These are phyloP conservation scores for Penicillium italicum DNA, from an alignment of 2,329 filamentous ascomycete species.

Conservation along the genomic window DNA sequence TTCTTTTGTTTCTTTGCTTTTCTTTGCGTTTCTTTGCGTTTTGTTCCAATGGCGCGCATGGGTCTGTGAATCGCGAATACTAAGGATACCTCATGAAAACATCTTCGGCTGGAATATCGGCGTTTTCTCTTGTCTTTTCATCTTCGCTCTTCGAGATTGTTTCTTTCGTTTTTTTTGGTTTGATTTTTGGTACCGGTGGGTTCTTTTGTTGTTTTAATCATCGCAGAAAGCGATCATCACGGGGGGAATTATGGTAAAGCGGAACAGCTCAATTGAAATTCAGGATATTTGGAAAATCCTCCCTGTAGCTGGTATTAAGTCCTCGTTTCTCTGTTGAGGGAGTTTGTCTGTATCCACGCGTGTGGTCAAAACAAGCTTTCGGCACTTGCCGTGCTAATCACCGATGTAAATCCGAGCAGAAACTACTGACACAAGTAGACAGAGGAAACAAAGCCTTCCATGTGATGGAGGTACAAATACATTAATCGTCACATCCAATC, in stretches of 20 bases:
- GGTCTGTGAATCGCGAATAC: constrained; percentile 9
- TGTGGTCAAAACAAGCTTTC: constrained; percentile 1
- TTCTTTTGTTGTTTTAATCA: not conserved
- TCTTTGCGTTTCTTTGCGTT: not conserved
- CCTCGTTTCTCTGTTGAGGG: no score
- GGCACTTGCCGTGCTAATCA: not conserved
- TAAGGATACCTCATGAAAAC: constrained; percentile 9
- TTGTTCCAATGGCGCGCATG: not conserved
- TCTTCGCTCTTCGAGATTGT: not conserved
- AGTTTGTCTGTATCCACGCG: not conserved
- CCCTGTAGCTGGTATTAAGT: not conserved
- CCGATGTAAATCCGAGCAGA: not conserved
- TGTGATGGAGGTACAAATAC: not conserved
- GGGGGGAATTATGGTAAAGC: not conserved
- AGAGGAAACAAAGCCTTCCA: not conserved
- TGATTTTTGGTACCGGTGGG: not conserved
- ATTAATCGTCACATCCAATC: not conserved
- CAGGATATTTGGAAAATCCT: not conserved
- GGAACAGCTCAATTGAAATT: not conserved
- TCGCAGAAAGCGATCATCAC: not conserved
- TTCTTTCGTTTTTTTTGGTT: not conserved
- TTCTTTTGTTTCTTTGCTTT: not conserved
- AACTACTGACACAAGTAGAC: not conserved
- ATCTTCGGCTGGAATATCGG: constrained; percentile 4
- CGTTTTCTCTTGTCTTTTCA: constrained; percentile 4